A percentile compares a stretch with the other conserved stretches of the same genome.
Conservation (phyloP, 192 early-diverging fungal species). For the Tieghemiomyces parasiticus region DNA sequence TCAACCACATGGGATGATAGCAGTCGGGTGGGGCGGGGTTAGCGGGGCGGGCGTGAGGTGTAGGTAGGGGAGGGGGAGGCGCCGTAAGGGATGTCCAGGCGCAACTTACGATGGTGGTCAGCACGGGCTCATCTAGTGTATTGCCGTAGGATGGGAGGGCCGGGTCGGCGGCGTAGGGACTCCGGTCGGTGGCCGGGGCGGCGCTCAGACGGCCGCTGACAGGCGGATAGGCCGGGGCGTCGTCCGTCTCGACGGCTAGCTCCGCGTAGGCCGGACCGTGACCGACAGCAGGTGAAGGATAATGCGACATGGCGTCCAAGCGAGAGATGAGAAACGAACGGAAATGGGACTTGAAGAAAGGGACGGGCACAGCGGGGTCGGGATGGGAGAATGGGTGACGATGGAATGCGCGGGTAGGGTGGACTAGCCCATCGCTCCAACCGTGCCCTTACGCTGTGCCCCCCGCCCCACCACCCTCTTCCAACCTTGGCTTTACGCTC, state of each 20-base stretch:
- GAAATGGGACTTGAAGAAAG: too few relatives aligned
- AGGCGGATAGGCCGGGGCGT: conserved; percentile 1
- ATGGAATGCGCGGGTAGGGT: too few relatives aligned
- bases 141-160: conserved; percentile 19
- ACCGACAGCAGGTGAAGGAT: background rate
- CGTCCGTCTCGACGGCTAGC: conserved; percentile 5
- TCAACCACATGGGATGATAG: conserved; percentile 47
- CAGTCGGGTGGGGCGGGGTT: conserved; percentile 46
- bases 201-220: conserved; percentile 8
- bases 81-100: background rate
- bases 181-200: background rate
- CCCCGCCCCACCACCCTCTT: too few relatives aligned
- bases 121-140: conserved; percentile 92
- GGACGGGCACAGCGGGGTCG: too few relatives aligned
- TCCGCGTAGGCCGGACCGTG: background rate
- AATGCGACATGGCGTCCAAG: conserved; percentile 6
- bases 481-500: too few relatives aligned
- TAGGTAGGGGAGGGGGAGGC: background rate
- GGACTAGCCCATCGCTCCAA: too few relatives aligned
- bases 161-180: background rate
- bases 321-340: too few relatives aligned
- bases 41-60: conserved; percentile 47
- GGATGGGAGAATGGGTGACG: too few relatives aligned
- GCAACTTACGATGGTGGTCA: conserved; percentile 64
- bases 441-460: too few relatives aligned